A percentile compares a stretch with the other conserved stretches of the same genome.
Evolutionary conservation across 2,329 filamentous ascomycete species (phyloP).

Genomic region (Trichoderma sp.): DNA sequence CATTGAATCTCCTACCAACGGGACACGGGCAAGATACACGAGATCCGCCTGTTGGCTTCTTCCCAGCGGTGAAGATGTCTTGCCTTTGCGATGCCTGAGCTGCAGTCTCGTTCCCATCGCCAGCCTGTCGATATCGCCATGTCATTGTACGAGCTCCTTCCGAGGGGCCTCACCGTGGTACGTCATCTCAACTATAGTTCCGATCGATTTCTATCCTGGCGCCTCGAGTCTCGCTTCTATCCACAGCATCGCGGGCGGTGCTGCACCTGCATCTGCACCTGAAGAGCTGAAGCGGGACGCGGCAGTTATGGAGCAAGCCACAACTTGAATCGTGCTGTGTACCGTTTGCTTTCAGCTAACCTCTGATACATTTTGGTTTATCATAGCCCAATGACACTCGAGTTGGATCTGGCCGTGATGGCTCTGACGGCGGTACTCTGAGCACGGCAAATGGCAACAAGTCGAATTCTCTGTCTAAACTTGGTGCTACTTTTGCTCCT

Average conservation of each 20-base stretch:
- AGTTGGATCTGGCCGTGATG: constrained; percentile 36
- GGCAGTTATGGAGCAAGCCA: constrained; percentile 8
- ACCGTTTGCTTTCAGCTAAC: not conserved
- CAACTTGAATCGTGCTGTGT: constrained; percentile 3
- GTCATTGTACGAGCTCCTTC: constrained; percentile 15
- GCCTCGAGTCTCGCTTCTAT: not conserved
- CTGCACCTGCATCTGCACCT: not conserved
- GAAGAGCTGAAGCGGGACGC: constrained; percentile 15
- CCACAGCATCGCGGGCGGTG: not conserved
- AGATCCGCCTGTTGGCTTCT: not conserved
- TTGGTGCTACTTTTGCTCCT: constrained; percentile 53
- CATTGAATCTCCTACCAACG: not conserved
- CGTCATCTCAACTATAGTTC: not conserved
- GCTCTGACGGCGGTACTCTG: constrained; percentile 34
- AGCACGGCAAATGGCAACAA: constrained; percentile 35
- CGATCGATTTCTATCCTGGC: not conserved
- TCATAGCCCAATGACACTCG: constrained; percentile 32
- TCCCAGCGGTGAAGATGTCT: constrained; percentile 19
- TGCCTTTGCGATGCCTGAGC: constrained; percentile 6
- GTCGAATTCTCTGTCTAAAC: constrained; percentile 36
- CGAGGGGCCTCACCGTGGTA: constrained; percentile 16
- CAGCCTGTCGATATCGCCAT: constrained; percentile 14
- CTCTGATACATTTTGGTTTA: not conserved
- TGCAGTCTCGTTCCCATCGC: constrained; percentile 11
- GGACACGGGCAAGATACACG: not conserved